Percentiles rank a stretch among this genome's conserved stretches.
These are phyloP conservation scores for Plasmodium coatneyi DNA, from an alignment of 169 alveolate genomes.

Conservation along the genomic window DNA sequence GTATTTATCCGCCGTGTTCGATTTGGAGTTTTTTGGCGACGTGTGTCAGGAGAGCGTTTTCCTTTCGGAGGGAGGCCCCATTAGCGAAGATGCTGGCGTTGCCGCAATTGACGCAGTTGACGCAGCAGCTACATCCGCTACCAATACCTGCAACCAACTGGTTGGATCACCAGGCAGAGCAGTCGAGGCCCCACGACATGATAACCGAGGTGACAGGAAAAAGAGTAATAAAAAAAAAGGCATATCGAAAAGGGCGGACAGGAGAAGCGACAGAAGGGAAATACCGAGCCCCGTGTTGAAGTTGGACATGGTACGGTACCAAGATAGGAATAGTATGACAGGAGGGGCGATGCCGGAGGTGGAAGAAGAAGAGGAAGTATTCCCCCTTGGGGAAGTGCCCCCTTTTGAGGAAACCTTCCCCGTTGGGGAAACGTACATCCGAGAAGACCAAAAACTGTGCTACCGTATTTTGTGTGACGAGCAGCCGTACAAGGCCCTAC, in stretches of 20 bases:
- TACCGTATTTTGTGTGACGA: conserved; percentile 18
- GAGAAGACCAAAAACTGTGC: conserved; percentile 29
- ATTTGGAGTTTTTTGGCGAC: conserved; percentile 7
- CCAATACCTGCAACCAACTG: neutral
- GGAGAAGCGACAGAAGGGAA: neutral
- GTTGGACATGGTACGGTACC: neutral
- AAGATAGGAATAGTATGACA: neutral
- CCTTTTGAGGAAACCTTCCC: neutral
- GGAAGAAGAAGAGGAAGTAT: neutral
- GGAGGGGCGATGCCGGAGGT: neutral
- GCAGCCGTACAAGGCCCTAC: conserved; percentile 59
- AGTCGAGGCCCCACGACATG: neutral
- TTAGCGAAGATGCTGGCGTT: neutral
- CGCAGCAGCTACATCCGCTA: too few species aligned
- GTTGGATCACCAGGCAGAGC: neutral
- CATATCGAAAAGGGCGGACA: neutral
- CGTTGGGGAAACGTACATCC: conserved; percentile 8
- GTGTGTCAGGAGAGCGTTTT: neutral
- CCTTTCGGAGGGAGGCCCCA: neutral
- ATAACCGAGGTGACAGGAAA: neutral
- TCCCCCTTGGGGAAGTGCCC: neutral
- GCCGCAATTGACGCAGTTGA: neutral
- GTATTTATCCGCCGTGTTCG: conserved; percentile 42
- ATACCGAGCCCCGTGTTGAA: neutral
- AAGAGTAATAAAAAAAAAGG: neutral